Conservation (phyloP, 73 alveolate species). For the Tetrahymena malaccensis region DNA sequence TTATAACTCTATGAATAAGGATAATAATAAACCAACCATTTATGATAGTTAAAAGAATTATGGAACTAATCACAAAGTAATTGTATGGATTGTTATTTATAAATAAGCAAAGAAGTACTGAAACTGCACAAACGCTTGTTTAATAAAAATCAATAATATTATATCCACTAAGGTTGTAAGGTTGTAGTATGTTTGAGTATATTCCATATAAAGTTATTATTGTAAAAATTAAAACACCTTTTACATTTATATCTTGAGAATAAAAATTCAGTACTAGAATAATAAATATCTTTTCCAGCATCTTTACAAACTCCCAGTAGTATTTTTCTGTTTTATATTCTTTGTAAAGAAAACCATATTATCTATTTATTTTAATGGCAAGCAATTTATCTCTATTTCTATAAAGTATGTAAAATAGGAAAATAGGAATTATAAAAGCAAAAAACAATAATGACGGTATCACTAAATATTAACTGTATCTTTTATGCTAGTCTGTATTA, state of each 20-base stretch:
- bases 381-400: background rate
- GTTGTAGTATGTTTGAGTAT: background rate
- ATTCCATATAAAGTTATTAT: background rate
- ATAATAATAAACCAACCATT: background rate
- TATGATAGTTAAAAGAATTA: background rate
- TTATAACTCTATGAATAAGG: background rate
- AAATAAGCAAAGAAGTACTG: background rate
- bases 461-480: background rate
- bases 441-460: constrained; percentile 2
- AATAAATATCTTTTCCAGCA: constrained; percentile 4
- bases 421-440: background rate
- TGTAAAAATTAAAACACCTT: background rate
- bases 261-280: background rate
- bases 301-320: constrained; percentile 23
- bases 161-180: background rate
- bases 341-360: constrained; percentile 17
- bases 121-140: background rate
- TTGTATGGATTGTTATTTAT: background rate
- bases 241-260: background rate
- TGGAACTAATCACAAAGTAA: background rate
- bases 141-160: background rate
- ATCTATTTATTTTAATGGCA: background rate
- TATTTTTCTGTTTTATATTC: background rate
- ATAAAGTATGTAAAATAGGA: background rate
- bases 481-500: background rate